Evolutionary conservation across 495 filamentous ascomycete genomes (phyloP).

Genomic region (Stereocaulon alpinum): DNA sequence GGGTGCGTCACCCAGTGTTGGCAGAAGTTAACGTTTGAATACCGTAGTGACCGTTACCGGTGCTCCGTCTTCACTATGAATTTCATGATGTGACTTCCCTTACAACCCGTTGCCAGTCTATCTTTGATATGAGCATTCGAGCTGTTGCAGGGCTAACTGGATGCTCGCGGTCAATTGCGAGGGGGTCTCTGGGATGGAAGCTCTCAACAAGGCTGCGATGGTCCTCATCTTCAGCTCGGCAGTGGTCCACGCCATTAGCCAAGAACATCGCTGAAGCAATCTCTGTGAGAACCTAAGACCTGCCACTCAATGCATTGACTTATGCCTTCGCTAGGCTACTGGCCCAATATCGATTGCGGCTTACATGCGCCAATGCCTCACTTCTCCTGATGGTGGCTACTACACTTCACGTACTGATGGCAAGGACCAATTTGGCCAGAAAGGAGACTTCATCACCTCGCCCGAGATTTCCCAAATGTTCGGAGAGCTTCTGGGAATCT

Average conservation of each 20-base stretch:
- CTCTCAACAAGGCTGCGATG: slow-evolving; percentile 9
- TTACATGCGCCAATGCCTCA: slow-evolving; percentile 98
- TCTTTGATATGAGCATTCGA: slow-evolving; percentile 5
- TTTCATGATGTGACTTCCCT: not conserved
- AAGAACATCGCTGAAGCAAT: slow-evolving; percentile 77
- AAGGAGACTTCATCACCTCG: slow-evolving; percentile 92
- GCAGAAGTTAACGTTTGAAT: slow-evolving; percentile 3
- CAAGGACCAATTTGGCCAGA: slow-evolving; percentile 75
- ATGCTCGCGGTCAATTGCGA: slow-evolving; percentile 1
- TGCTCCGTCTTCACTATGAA: not conserved
- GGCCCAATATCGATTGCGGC: slow-evolving; percentile 84
- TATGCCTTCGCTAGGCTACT: slow-evolving; percentile 44
- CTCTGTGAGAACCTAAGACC: slow-evolving; percentile 41
- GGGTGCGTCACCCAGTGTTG: not conserved
- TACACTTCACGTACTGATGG: slow-evolving; percentile 55
- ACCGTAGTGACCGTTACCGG: not conserved
- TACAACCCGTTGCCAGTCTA: not conserved
- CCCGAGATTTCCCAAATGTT: slow-evolving; percentile 97
- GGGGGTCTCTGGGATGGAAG: not conserved
- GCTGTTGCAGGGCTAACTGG: not conserved
- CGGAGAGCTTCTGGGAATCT: slow-evolving; percentile 86
- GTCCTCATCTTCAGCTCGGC: slow-evolving; percentile 18
- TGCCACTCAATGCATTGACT: slow-evolving; percentile 7
- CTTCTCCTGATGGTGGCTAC: slow-evolving; percentile 82
- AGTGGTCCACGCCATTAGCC: slow-evolving; percentile 88